These are phyloP conservation scores for Candida krabiensis DNA, from an alignment of 805 yeast species.

Conservation along the genomic window DNA sequence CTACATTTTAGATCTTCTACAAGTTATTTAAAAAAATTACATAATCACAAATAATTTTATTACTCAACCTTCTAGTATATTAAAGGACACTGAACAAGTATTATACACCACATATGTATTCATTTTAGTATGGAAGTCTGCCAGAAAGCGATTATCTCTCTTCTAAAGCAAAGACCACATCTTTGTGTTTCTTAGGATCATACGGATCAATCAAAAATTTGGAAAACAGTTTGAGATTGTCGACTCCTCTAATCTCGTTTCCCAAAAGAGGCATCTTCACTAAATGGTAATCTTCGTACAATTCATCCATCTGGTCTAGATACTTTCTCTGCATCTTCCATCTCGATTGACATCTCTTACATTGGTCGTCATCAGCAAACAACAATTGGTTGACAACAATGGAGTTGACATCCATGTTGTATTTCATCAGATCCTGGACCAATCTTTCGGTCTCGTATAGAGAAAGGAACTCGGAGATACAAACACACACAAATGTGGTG, in stretches of 20 bases:
- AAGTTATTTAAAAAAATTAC: too few relatives aligned
- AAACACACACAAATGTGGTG: conserved; percentile 94
- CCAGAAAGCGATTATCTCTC: conserved; percentile 33
- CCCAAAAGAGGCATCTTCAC: conserved; percentile 95
- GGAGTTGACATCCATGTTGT: conserved; percentile 94
- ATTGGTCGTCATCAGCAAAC: conserved; percentile 78
- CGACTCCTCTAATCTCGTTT: conserved; percentile 90
- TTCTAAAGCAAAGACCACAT: conserved; percentile 53
- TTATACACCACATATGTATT: too few relatives aligned
- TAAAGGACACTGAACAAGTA: too few relatives aligned
- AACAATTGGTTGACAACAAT: conserved; percentile 93
- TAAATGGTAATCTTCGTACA: conserved; percentile 95
- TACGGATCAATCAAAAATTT: conserved; percentile 77
- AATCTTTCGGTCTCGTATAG: conserved; percentile 96
- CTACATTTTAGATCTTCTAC: too few relatives aligned
- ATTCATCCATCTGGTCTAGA: conserved; percentile 90
- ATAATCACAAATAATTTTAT: not conserved
- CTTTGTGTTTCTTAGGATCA: conserved; percentile 61
- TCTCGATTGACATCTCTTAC: conserved; percentile 90
- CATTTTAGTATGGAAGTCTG: too few relatives aligned
- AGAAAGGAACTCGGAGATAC: conserved; percentile 95
- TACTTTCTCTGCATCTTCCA: conserved; percentile 96
- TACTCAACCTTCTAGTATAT: too few relatives aligned
- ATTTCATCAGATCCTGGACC: conserved; percentile 93
- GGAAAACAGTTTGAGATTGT: conserved; percentile 80